Evolutionary conservation across 768 basidiomycete genomes (phyloP), one percentile per base, ranked within the genome.

Genomic region (Leucocoprinus birnbaumii): DNA sequence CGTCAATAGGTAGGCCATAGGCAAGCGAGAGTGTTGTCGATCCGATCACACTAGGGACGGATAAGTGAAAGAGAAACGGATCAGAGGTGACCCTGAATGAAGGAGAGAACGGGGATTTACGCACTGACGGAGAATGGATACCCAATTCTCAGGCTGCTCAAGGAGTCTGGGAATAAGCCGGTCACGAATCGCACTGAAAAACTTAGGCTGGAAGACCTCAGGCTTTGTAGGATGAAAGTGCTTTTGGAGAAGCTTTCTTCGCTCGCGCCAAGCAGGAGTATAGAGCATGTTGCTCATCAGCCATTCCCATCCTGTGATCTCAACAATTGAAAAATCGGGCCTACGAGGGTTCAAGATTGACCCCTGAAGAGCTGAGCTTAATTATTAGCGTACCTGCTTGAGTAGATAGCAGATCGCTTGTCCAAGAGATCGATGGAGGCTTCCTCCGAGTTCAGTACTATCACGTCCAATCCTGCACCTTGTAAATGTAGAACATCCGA

Each of bases 1-100:
- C 54, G 5, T 57, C 41, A 4, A 68, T 54, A 13, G 65, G 43
- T 14, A 69, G 51, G 2, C 72, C 72, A 50, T 72, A 73, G 3
- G 63, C 62, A 9, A 65, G 41, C 1, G 62, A 60, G 25, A 71
- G 53, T 2, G 69, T 65, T 5, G 68, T 58, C 2, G 62, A 66
- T 6, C 66, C 68, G 6, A 64, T 56, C 44, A 59, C 58, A 35
- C 65, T 68, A 31, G 31, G 11, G 11, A 11, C 11, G 31, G 11
- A 31, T 31, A 31, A 5, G 6, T 5, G 11, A 11, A 31, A 31
- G 5, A 31, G 31, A 31, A 31, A 7, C 11, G 9, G 38, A 38
- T n/a, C 38, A 38, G n/a, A 38, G 16, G 31, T 31, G 31, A 31
- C 31, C 38, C n/a, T n/a, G n/a, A n/a, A n/a, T n/a, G n/a, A n/a